Percentiles rank a stretch among this genome's conserved stretches.
Evolutionary conservation across 306 rosid species (phyloP).

Genomic region (Ceratonia siliqua): DNA sequence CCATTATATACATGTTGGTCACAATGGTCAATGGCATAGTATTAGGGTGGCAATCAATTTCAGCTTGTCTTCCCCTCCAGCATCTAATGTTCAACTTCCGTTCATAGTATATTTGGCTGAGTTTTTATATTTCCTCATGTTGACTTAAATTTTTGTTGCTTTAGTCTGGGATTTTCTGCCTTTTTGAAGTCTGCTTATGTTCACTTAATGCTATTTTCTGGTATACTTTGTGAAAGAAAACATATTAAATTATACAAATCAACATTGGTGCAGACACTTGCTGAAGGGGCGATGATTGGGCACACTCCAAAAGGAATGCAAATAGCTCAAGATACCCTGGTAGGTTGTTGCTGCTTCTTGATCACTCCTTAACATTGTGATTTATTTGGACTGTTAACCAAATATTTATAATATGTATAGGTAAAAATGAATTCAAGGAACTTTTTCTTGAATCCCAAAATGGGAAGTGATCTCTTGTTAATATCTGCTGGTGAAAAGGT

Average conservation of each 20-base stretch:
- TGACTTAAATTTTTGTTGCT: neutral
- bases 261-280: conserved; percentile 78
- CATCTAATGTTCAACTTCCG: no score
- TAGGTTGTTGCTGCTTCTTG: conserved; percentile 37
- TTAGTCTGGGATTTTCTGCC: neutral
- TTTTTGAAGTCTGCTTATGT: neutral
- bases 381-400: conserved; percentile 9
- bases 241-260: conserved; percentile 28
- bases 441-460: conserved; percentile 51
- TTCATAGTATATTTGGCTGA: no score
- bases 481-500: conserved; percentile 89
- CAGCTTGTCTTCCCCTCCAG: no score
- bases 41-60: no score
- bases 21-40: no score
- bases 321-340: conserved; percentile 79
- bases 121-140: no score
- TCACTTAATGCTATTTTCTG: neutral
- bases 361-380: conserved; percentile 4
- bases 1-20: no score
- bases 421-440: conserved; percentile 60
- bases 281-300: conserved; percentile 91
- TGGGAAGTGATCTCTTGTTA: conserved; percentile 71
- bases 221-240: conserved; percentile 1
- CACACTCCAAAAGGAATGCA: conserved; percentile 90
- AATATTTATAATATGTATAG: conserved; percentile 45